These are phyloP conservation scores for Fonsecaea pedrosoi DNA, from an alignment of 2,329 filamentous ascomycete genomes.

Conservation along the genomic window DNA sequence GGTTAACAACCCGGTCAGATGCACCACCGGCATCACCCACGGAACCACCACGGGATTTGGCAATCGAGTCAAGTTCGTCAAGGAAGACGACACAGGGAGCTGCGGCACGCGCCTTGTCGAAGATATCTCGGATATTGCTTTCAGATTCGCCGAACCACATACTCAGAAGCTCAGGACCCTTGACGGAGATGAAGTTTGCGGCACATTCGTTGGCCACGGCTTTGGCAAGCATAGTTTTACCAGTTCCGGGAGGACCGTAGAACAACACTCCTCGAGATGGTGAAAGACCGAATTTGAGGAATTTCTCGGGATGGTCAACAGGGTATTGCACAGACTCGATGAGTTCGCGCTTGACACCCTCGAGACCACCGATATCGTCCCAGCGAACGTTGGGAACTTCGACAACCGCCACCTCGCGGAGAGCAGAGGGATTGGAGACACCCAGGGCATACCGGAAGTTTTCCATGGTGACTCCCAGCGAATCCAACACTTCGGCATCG, in stretches of 20 bases:
- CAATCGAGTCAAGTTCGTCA: slow-evolving; percentile 97
- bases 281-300: slow-evolving; percentile 99
- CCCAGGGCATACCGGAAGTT: slow-evolving; percentile 99
- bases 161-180: slow-evolving; percentile 95
- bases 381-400: slow-evolving; percentile 99
- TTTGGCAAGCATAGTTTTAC: slow-evolving; percentile 99
- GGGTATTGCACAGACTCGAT: slow-evolving; percentile 99
- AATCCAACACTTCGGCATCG: slow-evolving; percentile 97
- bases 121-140: slow-evolving; percentile 99
- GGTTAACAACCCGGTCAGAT: slow-evolving; percentile 99
- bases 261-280: slow-evolving; percentile 98
- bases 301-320: slow-evolving; percentile 98
- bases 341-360: slow-evolving; percentile 98
- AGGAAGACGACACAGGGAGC: slow-evolving; percentile 99
- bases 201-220: slow-evolving; percentile 98
- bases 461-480: slow-evolving; percentile 98
- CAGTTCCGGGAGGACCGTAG: slow-evolving; percentile 98
- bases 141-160: slow-evolving; percentile 99
- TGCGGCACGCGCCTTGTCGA: slow-evolving; percentile 98
- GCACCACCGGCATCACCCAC: slow-evolving; percentile 96
- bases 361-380: slow-evolving; percentile 99
- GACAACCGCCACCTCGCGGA: slow-evolving; percentile 97
- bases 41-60: slow-evolving; percentile 98
- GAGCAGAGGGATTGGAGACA: slow-evolving; percentile 96
- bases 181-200: slow-evolving; percentile 99